Conservation (phyloP, 1,284 basidiomycete species). For the Ustilago loliicola region DNA sequence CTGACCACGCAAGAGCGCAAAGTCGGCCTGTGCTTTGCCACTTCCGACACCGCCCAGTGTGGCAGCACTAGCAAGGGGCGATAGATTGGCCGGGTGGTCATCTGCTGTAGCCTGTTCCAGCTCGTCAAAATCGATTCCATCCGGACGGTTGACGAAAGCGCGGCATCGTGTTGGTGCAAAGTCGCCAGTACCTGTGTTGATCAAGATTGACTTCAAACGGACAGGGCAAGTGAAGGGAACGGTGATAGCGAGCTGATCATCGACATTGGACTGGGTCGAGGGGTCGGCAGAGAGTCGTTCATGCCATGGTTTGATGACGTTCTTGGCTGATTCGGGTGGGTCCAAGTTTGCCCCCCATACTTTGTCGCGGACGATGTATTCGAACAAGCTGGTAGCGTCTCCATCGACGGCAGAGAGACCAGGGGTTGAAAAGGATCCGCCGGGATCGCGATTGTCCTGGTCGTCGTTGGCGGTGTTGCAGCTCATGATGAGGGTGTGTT, state of each 20-base stretch:
- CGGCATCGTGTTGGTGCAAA: slow-evolving; percentile 63
- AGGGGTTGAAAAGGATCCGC: slow-evolving; percentile 20
- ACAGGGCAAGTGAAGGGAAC: slow-evolving; percentile 67
- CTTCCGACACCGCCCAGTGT: slow-evolving; percentile 53
- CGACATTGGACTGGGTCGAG: slow-evolving; percentile 66
- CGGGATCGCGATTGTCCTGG: slow-evolving; percentile 38
- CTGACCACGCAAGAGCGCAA: slow-evolving; percentile 57
- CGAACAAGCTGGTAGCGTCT: slow-evolving; percentile 59
- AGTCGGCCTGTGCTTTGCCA: slow-evolving; percentile 67
- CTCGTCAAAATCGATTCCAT: slow-evolving; percentile 68
- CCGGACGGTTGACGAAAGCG: slow-evolving; percentile 64
- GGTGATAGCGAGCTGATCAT: slow-evolving; percentile 68
- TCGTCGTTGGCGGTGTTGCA: slow-evolving; percentile 42
- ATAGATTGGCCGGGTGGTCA: slow-evolving; percentile 24
- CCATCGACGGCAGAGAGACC: slow-evolving; percentile 44
- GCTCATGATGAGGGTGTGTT: slow-evolving; percentile 34
- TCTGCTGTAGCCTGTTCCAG: slow-evolving; percentile 40
- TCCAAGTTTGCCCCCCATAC: slow-evolving; percentile 66
- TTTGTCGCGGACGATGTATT: slow-evolving; percentile 61
- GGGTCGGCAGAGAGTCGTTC: slow-evolving; percentile 46
- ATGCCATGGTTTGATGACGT: slow-evolving; percentile 68
- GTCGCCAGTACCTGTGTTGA: slow-evolving; percentile 65
- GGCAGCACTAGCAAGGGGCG: slow-evolving; percentile 27
- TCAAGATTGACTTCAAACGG: slow-evolving; percentile 63
- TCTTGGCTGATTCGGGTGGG: slow-evolving; percentile 62